phyloP scores from a whole-genome alignment of 306 rosid genomes.

The Calophaca sinica region DNA sequence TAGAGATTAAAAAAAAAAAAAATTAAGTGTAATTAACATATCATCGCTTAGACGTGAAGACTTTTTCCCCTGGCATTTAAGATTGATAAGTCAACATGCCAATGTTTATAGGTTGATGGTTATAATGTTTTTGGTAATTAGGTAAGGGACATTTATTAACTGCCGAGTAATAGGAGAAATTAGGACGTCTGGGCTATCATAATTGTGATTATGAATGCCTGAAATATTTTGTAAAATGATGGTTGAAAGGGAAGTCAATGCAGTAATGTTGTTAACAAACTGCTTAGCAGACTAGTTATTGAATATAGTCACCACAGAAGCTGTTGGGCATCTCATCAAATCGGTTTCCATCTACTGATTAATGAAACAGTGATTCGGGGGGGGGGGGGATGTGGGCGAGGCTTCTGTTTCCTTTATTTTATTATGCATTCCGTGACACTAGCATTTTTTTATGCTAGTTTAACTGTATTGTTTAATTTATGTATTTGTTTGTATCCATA shows the following conservation, averaged over 20 bases:
- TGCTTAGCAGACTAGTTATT: too few species aligned
- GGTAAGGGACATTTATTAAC: background rate
- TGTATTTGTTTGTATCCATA: background rate
- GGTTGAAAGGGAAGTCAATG: conserved; percentile 4
- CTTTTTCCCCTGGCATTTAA: background rate
- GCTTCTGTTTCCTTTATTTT: conserved; percentile 10
- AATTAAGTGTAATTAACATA: background rate
- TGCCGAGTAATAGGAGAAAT: too few species aligned
- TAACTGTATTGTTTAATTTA: background rate
- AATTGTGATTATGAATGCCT: background rate
- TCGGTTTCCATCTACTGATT: background rate
- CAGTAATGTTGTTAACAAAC: background rate
- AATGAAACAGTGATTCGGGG: conserved; percentile 8
- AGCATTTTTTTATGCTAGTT: conserved; percentile 2
- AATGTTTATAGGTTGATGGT: background rate
- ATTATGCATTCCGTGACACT: background rate
- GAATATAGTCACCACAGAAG: background rate
- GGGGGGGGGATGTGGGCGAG: background rate
- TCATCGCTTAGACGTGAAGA: conserved; percentile 19
- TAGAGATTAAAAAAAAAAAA: background rate
- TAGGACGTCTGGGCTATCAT: background rate
- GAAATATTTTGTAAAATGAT: background rate
- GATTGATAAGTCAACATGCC: conserved; percentile 32
- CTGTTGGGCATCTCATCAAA: background rate
- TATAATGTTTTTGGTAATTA: conserved; percentile 8